Base-by-base conservation (phyloP, 139 green algal genomes). In the Chloropicon primus region DNA sequence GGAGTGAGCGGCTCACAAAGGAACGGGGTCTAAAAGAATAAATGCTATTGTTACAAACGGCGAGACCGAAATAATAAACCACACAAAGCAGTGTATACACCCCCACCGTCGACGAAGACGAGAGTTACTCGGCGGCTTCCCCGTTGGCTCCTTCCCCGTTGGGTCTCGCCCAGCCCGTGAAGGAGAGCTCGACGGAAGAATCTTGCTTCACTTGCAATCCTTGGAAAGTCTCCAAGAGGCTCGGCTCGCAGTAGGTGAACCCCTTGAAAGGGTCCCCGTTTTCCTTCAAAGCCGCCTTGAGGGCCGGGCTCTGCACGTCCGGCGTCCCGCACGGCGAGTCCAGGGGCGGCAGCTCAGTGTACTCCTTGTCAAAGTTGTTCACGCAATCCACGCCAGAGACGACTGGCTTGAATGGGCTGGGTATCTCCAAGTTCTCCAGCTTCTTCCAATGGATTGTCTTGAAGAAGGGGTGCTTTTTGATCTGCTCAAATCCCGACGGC, bases 281-380 rank as follows among this genome's bases (percentile, higher is more conserved):
- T 77, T 62, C 78, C 24, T 72, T 62, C 41, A n/a, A 17, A 62
- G 17, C 41, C 10, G 41, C 41, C 41, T 62, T 62, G 41, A 62
- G 41, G 10, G 17, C 72, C n/a, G 82, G 62, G 29, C 78, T 77
- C 22, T 24, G n/a, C 29, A 22, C 54, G 53, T 22, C 25, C 17
- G 90, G 92, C 0, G 89, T 92, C 27, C 75, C 78, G 54, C 82
- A 87, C 1, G 89, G 92, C 0, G 90, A 94, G 81, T 97, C 92
- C 28, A 88, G 77, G 22, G 83, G 76, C 2, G 81, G 79, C 82
- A 92, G 80, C 27, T 92, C 82, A 27, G 92, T 97, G 82, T 83
- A 97, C 23, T 91, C 87, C 27, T 87, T 86, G 84, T 97, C 92
- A 82, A 97, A 97, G 77, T 96, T 96, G 54, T 93, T 87, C 0